These are phyloP conservation scores for Microdochium nivale DNA, from an alignment of 2,329 filamentous ascomycete species.

Conservation along the genomic window DNA sequence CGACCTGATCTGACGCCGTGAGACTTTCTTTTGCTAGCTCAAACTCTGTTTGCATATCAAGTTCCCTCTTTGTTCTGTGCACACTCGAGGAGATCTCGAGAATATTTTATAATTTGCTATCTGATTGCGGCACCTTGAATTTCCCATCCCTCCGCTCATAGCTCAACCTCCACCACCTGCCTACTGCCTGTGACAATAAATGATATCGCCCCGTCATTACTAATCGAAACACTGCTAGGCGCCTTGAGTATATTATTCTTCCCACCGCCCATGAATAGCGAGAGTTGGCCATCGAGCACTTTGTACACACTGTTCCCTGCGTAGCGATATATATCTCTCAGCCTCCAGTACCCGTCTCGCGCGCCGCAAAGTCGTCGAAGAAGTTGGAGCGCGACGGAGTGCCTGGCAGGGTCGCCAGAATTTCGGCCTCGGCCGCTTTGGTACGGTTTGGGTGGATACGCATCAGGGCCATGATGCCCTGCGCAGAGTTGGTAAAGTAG, in stretches of 20 bases:
- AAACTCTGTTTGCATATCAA: too few species aligned
- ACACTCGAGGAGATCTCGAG: too few species aligned
- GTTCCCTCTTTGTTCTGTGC: too few species aligned
- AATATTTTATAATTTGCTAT: too few species aligned
- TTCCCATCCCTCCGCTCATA: not conserved
- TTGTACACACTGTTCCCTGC: not conserved
- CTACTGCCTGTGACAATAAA: not conserved
- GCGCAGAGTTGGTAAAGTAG: conserved; percentile 37
- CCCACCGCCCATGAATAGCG: not conserved
- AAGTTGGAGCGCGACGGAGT: not conserved
- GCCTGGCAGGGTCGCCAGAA: conserved; percentile 3
- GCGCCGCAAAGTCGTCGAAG: conserved; percentile 13
- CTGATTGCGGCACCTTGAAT: too few species aligned
- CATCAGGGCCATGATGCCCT: conserved; percentile 13
- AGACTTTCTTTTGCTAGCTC: too few species aligned
- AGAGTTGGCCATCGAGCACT: not conserved
- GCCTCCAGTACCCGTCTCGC: not conserved
- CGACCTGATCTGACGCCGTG: too few species aligned
- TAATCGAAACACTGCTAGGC: not conserved
- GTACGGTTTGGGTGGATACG: conserved; percentile 5
- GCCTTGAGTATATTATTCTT: not conserved
- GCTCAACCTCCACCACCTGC: not conserved
- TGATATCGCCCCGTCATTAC: not conserved
- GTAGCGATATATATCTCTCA: not conserved
- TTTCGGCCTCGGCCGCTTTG: conserved; percentile 4